These are phyloP conservation scores for Acanthamoeba royreba DNA, from an alignment of 208 protist genomes.

Conservation along the genomic window DNA sequence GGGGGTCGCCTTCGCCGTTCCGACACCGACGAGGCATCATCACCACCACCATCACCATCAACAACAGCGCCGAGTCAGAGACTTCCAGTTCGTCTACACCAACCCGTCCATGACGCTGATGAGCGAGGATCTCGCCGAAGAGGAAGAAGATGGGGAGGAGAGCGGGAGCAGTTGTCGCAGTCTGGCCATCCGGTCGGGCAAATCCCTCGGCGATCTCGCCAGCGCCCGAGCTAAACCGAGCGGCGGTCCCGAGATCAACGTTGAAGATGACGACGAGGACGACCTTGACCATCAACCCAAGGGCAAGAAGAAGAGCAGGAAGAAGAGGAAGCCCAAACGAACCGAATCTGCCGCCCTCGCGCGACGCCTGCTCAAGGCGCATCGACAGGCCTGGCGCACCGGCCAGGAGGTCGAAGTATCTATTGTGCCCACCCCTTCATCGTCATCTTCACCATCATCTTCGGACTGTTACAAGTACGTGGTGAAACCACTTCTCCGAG, in stretches of 20 bases:
- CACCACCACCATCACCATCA: background rate
- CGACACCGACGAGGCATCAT: background rate
- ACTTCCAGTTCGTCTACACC: background rate
- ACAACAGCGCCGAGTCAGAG: background rate
- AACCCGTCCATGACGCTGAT: too few species aligned
- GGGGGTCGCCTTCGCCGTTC: constrained; percentile 12
- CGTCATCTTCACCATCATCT: background rate
- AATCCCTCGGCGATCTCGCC: background rate
- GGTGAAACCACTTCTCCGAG: background rate
- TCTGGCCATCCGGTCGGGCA: background rate
- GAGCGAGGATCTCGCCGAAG: too few species aligned
- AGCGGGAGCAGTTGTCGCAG: background rate
- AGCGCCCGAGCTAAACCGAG: background rate
- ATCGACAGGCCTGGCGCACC: background rate
- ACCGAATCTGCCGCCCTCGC: background rate
- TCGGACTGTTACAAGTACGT: background rate
- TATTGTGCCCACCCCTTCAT: background rate
- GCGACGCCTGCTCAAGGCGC: background rate
- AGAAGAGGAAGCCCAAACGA: background rate
- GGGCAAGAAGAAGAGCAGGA: background rate
- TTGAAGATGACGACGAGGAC: background rate
- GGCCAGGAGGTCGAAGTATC: background rate
- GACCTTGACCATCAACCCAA: too few species aligned
- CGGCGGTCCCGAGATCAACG: background rate
- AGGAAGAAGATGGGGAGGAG: background rate